Evolutionary conservation across 192 early-diverging fungal genomes (phyloP).

Genomic region (Linnemannia zychae): DNA sequence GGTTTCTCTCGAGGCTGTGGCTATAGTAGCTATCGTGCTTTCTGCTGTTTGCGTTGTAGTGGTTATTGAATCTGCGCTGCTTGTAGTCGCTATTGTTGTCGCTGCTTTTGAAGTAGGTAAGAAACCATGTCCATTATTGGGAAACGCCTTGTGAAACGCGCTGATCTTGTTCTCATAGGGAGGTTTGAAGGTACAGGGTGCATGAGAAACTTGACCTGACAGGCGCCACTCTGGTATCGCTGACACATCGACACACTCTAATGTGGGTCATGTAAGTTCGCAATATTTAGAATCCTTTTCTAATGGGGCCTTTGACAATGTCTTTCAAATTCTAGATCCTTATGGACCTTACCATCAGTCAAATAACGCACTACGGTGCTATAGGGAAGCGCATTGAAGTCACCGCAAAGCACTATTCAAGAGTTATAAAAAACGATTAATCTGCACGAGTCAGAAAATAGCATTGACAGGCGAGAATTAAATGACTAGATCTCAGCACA

Average conservation of each 20-base stretch:
- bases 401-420: slow-evolving; percentile 43
- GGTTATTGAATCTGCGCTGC: neutral
- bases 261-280: neutral
- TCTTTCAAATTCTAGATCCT: neutral
- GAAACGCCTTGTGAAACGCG: slow-evolving; percentile 23
- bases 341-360: neutral
- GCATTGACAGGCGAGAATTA: neutral
- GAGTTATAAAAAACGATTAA: neutral
- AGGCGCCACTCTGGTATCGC: slow-evolving; percentile 3
- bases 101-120: neutral
- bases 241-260: slow-evolving; percentile 29
- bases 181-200: neutral
- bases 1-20: neutral
- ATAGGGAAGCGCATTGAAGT: slow-evolving; percentile 34
- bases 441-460: neutral
- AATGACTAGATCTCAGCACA: too few relatives aligned
- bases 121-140: neutral
- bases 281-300: too few relatives aligned
- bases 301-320: too few relatives aligned
- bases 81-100: neutral
- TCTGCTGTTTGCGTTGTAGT: too few relatives aligned
- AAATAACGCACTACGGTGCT: slow-evolving; percentile 30
- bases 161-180: slow-evolving; percentile 14
- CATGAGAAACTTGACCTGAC: slow-evolving; percentile 6
- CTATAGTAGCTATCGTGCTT: neutral